These are phyloP conservation scores for Nakazawaea molendinolei DNA, from an alignment of 805 yeast genomes.

Conservation along the genomic window DNA sequence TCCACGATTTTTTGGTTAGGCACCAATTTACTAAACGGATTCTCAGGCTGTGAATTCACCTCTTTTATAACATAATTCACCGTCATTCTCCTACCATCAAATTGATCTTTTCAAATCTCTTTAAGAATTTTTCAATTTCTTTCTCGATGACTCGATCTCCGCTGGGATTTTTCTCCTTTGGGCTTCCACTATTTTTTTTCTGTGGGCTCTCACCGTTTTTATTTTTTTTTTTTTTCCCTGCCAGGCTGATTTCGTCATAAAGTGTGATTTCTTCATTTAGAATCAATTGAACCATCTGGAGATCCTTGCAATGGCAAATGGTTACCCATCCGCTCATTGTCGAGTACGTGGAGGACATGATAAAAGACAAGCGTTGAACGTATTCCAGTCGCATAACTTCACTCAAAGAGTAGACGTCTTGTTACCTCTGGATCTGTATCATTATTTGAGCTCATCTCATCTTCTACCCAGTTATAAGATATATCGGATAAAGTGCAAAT, in stretches of 20 bases:
- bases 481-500: neutral
- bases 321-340: slow-evolving; percentile 16
- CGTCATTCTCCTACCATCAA: too few relatives aligned
- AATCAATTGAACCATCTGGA: neutral
- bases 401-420: slow-evolving; percentile 20
- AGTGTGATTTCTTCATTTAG: neutral
- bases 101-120: too few relatives aligned
- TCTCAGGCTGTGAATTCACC: slow-evolving; percentile 46
- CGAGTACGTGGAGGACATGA: slow-evolving; percentile 12
- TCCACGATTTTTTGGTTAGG: slow-evolving; percentile 72
- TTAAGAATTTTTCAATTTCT: too few relatives aligned
- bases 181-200: too few relatives aligned
- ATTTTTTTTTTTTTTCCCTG: neutral
- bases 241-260: slow-evolving; percentile 1
- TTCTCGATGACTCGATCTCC: too few relatives aligned
- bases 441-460: neutral
- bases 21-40: slow-evolving; percentile 67
- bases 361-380: neutral
- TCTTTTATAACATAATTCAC: too few relatives aligned
- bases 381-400: slow-evolving; percentile 21
- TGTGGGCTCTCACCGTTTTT: neutral
- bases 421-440: slow-evolving; percentile 9
- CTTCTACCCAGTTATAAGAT: neutral
- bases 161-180: too few relatives aligned
- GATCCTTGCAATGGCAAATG: neutral